These are phyloP conservation scores for Apiospora malaysiana DNA, from an alignment of 2,329 filamentous ascomycete species.

Conservation along the genomic window DNA sequence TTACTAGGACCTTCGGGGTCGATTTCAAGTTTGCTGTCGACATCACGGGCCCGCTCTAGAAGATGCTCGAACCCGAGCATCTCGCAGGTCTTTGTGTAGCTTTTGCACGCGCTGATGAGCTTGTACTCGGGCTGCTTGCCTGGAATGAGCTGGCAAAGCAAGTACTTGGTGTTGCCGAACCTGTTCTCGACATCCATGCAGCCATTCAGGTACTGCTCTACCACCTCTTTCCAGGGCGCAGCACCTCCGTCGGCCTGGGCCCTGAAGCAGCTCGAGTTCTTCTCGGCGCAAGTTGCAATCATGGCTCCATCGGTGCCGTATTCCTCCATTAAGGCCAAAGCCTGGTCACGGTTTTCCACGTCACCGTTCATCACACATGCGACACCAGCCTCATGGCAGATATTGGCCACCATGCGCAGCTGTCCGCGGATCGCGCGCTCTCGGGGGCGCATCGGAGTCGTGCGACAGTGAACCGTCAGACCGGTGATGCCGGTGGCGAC, in stretches of 20 bases:
- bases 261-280: slow-evolving; percentile 88
- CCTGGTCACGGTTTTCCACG: slow-evolving; percentile 77
- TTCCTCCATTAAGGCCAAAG: slow-evolving; percentile 72
- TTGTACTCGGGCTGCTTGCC: slow-evolving; percentile 73
- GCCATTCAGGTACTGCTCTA: slow-evolving; percentile 74
- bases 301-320: slow-evolving; percentile 93
- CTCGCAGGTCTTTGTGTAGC: slow-evolving; percentile 73
- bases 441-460: slow-evolving; percentile 90
- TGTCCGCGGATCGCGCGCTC: slow-evolving; percentile 88
- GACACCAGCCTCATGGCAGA: slow-evolving; percentile 85
- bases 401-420: slow-evolving; percentile 78
- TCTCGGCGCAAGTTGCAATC: slow-evolving; percentile 93
- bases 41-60: slow-evolving; percentile 64
- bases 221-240: slow-evolving; percentile 77
- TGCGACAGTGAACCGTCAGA: slow-evolving; percentile 93
- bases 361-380: slow-evolving; percentile 97
- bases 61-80: slow-evolving; percentile 69
- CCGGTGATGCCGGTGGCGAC: slow-evolving; percentile 89
- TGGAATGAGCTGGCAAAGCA: slow-evolving; percentile 84
- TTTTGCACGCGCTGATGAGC: slow-evolving; percentile 68
- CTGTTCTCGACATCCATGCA: slow-evolving; percentile 82
- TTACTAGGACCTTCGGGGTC: slow-evolving; percentile 54
- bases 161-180: slow-evolving; percentile 91
- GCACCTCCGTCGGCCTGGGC: slow-evolving; percentile 70
- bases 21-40: slow-evolving; percentile 69